These are phyloP conservation scores for Hypoxylon sp. DNA, from an alignment of 2,329 filamentous ascomycete species.

Conservation along the genomic window DNA sequence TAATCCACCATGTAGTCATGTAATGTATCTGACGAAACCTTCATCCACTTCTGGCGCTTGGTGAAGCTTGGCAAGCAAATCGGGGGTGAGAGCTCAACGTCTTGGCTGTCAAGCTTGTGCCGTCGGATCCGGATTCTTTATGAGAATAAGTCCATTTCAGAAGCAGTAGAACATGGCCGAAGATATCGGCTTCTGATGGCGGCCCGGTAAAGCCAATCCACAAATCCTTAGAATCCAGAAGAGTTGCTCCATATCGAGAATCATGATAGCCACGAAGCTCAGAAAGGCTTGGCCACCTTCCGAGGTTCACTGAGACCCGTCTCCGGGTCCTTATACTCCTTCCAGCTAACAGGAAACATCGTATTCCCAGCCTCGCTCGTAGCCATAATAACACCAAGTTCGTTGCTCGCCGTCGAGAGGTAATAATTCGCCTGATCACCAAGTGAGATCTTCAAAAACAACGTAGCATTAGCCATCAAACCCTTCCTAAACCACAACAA, in stretches of 20 bases:
- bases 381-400: conserved; percentile 94
- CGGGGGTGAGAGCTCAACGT: not conserved
- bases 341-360: conserved; percentile 96
- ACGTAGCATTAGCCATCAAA: conserved; percentile 10
- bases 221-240: not conserved
- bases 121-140: no score
- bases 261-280: conserved; percentile 54
- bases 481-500: conserved; percentile 7
- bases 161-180: not conserved
- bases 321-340: conserved; percentile 88
- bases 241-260: not conserved
- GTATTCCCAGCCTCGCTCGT: conserved; percentile 88
- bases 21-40: not conserved
- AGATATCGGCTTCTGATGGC: not conserved
- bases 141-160: not conserved
- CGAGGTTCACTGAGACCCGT: conserved; percentile 82
- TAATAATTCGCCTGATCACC: conserved; percentile 98
- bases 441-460: conserved; percentile 77
- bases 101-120: not conserved
- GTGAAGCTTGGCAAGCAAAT: not conserved
- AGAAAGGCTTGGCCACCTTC: conserved; percentile 95
- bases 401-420: conserved; percentile 90
- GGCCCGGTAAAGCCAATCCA: not conserved
- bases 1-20: not conserved
- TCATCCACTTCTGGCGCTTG: not conserved